Base-by-base conservation (phyloP, 371 early-diverging fungal genomes). In the Apophysomyces elegans region DNA sequence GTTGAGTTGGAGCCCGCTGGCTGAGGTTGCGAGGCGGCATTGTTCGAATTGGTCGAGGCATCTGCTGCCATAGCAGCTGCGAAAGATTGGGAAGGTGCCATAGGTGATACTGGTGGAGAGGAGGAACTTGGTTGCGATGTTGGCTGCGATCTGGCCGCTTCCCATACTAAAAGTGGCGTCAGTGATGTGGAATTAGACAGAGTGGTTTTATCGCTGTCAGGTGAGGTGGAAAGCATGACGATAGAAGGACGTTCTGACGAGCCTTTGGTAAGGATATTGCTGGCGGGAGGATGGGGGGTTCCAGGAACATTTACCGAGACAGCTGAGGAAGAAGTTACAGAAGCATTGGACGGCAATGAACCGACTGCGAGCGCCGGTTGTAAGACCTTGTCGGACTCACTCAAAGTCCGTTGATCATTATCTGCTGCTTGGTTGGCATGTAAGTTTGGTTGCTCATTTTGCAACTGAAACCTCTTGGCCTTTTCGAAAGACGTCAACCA, bases 401-500 rank as follows among this genome's bases (percentile, higher is more conserved):
- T 50, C 9, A 11, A 9, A 11, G 16, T 21, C 21, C 5, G 21
- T n/a, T 50, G n/a, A 16, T 50, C 54, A 9, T 1, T 21, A 21
- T 50, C 54, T 5, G 54, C 5, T 21, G 11, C 9, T 50, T 50
- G 54, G 18, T 9, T 50, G 7, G 1, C 21, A 21, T 50, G 12
- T 5, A 63, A n/a, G 21, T 50, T 63, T 0, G 63, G 37, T 18
- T 56, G 64, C 38, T 72, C 69, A 21, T 65, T 64, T 54, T 78
- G 73, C 13, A 82, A 37, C 54, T 65, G 64, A 9, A 74, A 63
- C 45, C 74, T 64, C 45, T 90, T 91, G 38, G 90, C 83, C 32
- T 81, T 87, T 41, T 88, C 89, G 65, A 92, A 86, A 5, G 84
- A 77, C 9, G 69, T 66, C 46, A 91, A 86, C 93, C 93, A 92